Conservation (phyloP, 305 asterid genomes). For the Andrographis paniculata region DNA sequence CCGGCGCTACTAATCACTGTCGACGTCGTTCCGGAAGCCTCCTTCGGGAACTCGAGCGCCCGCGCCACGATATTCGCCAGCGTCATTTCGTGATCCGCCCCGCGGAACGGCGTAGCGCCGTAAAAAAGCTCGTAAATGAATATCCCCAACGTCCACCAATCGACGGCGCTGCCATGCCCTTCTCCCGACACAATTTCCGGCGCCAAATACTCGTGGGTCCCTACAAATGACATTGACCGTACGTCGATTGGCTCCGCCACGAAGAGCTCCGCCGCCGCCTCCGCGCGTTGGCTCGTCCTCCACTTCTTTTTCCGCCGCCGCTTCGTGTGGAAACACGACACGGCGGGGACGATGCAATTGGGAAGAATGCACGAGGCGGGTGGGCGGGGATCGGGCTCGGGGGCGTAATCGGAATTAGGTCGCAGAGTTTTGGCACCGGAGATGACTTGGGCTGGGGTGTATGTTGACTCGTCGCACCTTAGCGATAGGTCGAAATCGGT, state of each 20-base stretch:
- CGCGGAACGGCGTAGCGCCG: slow-evolving; percentile 78
- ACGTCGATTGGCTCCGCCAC: slow-evolving; percentile 77
- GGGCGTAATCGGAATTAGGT: slow-evolving; percentile 21
- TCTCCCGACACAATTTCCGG: slow-evolving; percentile 90
- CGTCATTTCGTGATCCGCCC: slow-evolving; percentile 71
- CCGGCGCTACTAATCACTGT: too few species aligned
- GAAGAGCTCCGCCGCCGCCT: slow-evolving; percentile 53
- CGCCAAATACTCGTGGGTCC: slow-evolving; percentile 82
- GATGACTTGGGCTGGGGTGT: slow-evolving; percentile 73
- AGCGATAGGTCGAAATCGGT: slow-evolving; percentile 78
- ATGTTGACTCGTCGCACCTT: slow-evolving; percentile 54
- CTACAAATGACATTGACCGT: slow-evolving; percentile 76
- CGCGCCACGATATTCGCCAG: slow-evolving; percentile 86
- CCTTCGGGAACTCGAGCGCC: slow-evolving; percentile 91
- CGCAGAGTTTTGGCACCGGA: slow-evolving; percentile 26
- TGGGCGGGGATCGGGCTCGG: slow-evolving; percentile 35
- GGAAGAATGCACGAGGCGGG: slow-evolving; percentile 79
- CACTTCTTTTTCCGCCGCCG: slow-evolving; percentile 65
- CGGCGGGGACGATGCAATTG: slow-evolving; percentile 64
- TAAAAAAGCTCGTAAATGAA: slow-evolving; percentile 65
- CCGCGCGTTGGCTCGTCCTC: slow-evolving; percentile 26
- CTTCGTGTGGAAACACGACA: slow-evolving; percentile 55
- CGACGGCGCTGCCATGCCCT: slow-evolving; percentile 83
- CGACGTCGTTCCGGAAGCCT: slow-evolving; percentile 40
- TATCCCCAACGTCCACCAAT: slow-evolving; percentile 85